Conservation (phyloP, 225 moss, liverwort and hornwort genomes). For the Antitrichia curtipendula region DNA sequence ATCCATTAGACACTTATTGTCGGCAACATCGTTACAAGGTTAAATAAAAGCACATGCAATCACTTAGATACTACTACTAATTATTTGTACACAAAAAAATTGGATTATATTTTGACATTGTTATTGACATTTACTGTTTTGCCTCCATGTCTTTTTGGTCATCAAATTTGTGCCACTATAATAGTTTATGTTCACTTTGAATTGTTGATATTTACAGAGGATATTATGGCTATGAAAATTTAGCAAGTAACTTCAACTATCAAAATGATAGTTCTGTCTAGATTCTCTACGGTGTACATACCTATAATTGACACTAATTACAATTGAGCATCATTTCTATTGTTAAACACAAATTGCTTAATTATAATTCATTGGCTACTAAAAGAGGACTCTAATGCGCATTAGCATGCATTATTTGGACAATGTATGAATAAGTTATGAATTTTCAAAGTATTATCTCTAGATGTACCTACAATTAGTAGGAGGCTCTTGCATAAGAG, state of each 20-base stretch:
- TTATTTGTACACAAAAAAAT: background rate
- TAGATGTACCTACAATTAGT: background rate
- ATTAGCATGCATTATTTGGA: background rate
- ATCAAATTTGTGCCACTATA: background rate
- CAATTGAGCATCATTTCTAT: background rate
- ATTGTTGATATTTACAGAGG: accelerated
- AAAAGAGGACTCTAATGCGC: accelerated
- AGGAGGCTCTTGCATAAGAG: background rate
- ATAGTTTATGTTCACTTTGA: background rate
- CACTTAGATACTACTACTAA: background rate
- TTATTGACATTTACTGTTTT: background rate
- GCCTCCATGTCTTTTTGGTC: background rate
- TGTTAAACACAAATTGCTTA: background rate
- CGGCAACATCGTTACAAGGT: background rate
- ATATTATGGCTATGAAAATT: background rate
- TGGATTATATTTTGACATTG: background rate
- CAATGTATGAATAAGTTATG: background rate
- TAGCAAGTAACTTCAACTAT: background rate
- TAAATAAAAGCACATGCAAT: background rate
- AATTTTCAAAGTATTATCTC: background rate
- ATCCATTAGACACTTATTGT: no score
- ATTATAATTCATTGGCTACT: background rate
- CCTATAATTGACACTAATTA: no score
- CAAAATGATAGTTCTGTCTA: no score
- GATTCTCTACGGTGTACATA: no score